Conservation (phyloP, 495 filamentous ascomycete species). For the Extremus antarcticus region DNA sequence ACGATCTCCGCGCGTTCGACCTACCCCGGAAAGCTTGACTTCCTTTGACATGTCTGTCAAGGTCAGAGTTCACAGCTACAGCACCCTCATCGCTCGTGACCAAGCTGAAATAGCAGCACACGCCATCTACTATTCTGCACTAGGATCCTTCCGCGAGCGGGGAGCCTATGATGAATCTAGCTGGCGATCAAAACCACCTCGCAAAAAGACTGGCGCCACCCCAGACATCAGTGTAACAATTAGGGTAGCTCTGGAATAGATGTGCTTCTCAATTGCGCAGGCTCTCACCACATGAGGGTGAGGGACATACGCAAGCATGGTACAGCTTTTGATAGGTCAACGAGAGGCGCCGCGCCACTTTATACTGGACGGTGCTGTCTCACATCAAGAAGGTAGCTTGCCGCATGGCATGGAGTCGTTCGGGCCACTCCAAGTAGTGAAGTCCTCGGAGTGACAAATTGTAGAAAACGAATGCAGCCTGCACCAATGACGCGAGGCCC, state of each 20-base stretch:
- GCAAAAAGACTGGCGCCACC: neutral
- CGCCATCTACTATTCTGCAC: neutral
- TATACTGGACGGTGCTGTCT: too few species aligned
- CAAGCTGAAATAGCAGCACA: neutral
- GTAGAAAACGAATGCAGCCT: neutral
- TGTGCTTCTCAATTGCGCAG: too few species aligned
- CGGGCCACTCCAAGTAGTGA: neutral
- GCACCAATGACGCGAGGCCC: neutral
- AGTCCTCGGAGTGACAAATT: neutral
- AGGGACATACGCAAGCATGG: too few species aligned
- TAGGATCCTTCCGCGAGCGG: neutral
- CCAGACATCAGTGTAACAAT: neutral
- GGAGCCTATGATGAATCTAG: neutral
- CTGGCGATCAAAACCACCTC: neutral
- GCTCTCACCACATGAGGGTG: too few species aligned
- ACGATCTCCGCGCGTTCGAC: neutral
- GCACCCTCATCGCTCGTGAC: too few species aligned
- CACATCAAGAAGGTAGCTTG: neutral
- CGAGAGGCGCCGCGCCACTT: too few species aligned
- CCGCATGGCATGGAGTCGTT: neutral
- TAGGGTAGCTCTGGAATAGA: neutral
- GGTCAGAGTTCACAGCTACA: neutral
- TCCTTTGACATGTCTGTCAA: neutral
- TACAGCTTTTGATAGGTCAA: too few species aligned
- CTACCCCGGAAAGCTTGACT: neutral